phyloP scores from a whole-genome alignment of 352 stramenopile species.

The Aphanomyces cochlioides region DNA sequence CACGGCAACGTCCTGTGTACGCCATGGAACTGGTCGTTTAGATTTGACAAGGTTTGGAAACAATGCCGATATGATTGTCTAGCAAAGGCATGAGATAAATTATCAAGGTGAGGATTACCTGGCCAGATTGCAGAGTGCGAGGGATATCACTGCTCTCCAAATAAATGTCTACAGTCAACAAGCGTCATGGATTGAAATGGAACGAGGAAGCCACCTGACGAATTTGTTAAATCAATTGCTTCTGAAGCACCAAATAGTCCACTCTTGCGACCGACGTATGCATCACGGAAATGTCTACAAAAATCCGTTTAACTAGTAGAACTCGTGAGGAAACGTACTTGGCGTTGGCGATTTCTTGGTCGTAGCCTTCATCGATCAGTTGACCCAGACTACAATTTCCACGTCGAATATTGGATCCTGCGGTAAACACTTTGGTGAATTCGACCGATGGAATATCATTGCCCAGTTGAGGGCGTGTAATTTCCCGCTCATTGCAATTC shows the following conservation, averaged over 20 bases:
- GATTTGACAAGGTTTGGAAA: slow-evolving; percentile 19
- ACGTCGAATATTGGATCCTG: background rate
- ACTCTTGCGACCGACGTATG: background rate
- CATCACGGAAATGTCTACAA: slow-evolving; percentile 20
- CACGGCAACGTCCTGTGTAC: slow-evolving; percentile 19
- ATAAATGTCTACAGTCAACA: slow-evolving; percentile 17
- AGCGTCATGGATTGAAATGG: background rate
- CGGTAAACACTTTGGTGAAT: slow-evolving; percentile 21
- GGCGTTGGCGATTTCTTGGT: slow-evolving; percentile 10
- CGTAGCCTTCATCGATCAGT: slow-evolving; percentile 18
- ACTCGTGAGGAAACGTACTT: background rate
- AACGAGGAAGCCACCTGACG: background rate
- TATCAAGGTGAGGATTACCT: background rate
- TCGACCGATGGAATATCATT: background rate
- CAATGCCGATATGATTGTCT: slow-evolving; percentile 23
- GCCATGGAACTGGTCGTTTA: slow-evolving; percentile 13
- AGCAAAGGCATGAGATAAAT: background rate
- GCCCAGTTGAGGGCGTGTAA: background rate
- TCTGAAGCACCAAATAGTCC: slow-evolving; percentile 1
- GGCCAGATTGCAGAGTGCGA: slow-evolving; percentile 17
- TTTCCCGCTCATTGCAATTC: slow-evolving; percentile 24
- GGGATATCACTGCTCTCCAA: slow-evolving; percentile 28
- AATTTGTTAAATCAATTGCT: slow-evolving; percentile 25
- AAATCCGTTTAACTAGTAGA: background rate
- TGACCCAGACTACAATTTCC: slow-evolving; percentile 22